Conservation (phyloP, 2,329 filamentous ascomycete genomes). For the Coleophoma cylindrospora region DNA sequence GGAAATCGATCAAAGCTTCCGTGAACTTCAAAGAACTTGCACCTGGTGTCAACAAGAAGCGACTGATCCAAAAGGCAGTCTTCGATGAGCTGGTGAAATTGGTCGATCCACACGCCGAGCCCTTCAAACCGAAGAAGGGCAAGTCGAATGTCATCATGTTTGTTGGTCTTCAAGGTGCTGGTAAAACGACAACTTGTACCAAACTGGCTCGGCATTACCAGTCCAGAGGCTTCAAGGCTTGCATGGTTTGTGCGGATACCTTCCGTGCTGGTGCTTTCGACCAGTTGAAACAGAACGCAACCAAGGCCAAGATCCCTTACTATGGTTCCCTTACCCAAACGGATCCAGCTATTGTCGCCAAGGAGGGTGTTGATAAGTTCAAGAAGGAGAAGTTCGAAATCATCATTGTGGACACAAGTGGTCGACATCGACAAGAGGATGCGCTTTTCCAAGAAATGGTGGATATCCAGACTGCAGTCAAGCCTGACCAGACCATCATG, state of each 20-base stretch:
- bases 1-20: conserved; percentile 83
- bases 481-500: conserved; percentile 96
- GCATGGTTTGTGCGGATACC: conserved; percentile 94
- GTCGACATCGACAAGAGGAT: conserved; percentile 89
- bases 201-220: conserved; percentile 95
- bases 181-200: conserved; percentile 97
- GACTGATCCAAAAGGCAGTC: conserved; percentile 94
- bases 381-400: conserved; percentile 98
- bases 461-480: conserved; percentile 87
- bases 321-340: conserved; percentile 96
- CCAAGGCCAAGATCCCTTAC: conserved; percentile 98
- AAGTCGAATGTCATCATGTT: conserved; percentile 99
- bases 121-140: conserved; percentile 96
- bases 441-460: conserved; percentile 97
- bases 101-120: conserved; percentile 90
- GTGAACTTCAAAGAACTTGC: conserved; percentile 96
- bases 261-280: conserved; percentile 98
- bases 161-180: conserved; percentile 93
- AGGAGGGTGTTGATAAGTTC: conserved; percentile 97
- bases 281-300: conserved; percentile 97
- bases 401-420: conserved; percentile 97
- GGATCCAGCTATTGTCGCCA: conserved; percentile 86
- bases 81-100: conserved; percentile 95
- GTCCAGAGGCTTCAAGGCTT: conserved; percentile 85
- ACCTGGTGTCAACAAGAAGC: conserved; percentile 94